phyloP scores from a whole-genome alignment of 2,329 filamentous ascomycete species.

The Laburnicola sp. region DNA sequence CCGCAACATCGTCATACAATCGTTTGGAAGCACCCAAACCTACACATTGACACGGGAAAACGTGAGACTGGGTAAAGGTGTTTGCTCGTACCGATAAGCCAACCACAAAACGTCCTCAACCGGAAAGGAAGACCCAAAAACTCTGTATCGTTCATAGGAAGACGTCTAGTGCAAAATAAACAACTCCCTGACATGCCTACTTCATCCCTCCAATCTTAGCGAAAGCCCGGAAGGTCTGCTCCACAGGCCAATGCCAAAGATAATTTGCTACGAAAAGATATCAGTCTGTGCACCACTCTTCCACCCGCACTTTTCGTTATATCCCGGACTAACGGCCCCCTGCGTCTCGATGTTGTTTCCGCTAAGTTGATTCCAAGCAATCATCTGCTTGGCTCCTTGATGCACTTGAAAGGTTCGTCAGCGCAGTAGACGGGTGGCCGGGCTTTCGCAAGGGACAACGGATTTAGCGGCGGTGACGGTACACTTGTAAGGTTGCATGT shows the following conservation, averaged over 20 bases:
- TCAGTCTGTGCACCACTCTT: slow-evolving; percentile 28
- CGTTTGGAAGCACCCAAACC: too few species aligned
- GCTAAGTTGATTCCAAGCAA: slow-evolving; percentile 49
- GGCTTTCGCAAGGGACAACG: slow-evolving; percentile 48
- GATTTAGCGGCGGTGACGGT: slow-evolving; percentile 52
- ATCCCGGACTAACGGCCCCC: slow-evolving; percentile 20
- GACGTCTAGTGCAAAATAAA: too few species aligned
- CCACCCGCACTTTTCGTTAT: slow-evolving; percentile 33
- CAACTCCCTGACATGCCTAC: too few species aligned
- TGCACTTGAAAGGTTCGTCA: slow-evolving; percentile 48
- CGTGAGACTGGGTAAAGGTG: too few species aligned
- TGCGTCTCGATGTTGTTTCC: slow-evolving; percentile 31
- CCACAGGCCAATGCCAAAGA: slow-evolving; percentile 20
- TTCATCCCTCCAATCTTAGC: too few species aligned
- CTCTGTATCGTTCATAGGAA: too few species aligned
- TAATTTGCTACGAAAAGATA: too few species aligned
- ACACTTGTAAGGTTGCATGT: slow-evolving; percentile 57
- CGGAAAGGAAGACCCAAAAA: too few species aligned
- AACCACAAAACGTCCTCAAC: too few species aligned
- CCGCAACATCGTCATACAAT: too few species aligned
- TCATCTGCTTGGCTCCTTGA: slow-evolving; percentile 57
- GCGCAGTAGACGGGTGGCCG: slow-evolving; percentile 50
- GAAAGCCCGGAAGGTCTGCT: background rate
- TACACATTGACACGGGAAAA: too few species aligned
- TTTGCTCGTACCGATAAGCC: too few species aligned